Percentiles rank a stretch among this genome's conserved stretches.
Conservation (phyloP, 2,329 filamentous ascomycete genomes). For the Cladophialophora carrionii region DNA sequence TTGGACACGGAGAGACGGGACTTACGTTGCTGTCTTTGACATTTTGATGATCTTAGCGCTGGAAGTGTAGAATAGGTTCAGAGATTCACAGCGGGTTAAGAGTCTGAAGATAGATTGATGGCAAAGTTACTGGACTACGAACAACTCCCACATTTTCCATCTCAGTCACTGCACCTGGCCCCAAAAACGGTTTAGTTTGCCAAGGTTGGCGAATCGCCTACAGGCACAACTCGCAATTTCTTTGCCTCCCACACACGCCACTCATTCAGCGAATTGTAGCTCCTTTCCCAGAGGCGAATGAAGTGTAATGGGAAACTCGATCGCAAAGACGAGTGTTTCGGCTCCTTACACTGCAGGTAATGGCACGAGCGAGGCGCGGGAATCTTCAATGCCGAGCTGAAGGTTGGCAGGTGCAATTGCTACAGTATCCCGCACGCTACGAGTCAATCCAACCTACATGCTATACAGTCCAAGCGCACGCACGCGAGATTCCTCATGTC, state of each 20-base stretch:
- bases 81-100: background rate
- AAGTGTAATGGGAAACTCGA: background rate
- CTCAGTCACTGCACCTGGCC: background rate
- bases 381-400: background rate
- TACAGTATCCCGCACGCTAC: background rate
- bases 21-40: conserved; percentile 37
- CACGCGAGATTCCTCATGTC: background rate
- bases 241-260: background rate
- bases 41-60: conserved; percentile 22
- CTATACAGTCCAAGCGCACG: background rate
- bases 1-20: conserved; percentile 1
- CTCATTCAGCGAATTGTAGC: background rate
- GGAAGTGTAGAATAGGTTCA: background rate
- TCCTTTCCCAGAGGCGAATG: background rate
- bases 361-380: background rate
- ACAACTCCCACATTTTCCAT: conserved; percentile 19
- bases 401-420: background rate
- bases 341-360: background rate
- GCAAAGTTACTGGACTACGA: conserved; percentile 14
- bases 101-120: conserved; percentile 10
- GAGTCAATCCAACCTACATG: background rate
- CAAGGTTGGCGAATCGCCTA: background rate
- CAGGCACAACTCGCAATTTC: background rate
- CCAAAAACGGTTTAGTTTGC: conserved; percentile 15
- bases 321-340: background rate